These are phyloP conservation scores for Magnusiomyces magnusii DNA, from an alignment of 1,139 yeast genomes.

Conservation along the genomic window DNA sequence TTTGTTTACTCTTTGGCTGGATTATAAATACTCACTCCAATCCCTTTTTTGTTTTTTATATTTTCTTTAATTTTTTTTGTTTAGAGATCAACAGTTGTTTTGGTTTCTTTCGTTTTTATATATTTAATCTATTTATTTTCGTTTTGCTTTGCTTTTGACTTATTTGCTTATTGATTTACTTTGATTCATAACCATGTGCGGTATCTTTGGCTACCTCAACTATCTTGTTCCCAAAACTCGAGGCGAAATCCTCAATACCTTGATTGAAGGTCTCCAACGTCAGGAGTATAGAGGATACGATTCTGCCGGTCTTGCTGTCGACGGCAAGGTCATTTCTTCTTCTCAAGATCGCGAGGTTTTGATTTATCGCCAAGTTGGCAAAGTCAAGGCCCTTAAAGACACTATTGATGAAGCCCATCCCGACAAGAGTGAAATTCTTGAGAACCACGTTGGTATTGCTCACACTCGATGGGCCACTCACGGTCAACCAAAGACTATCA, in stretches of 20 bases:
- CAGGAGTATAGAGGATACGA: conserved; percentile 98
- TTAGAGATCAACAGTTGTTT: background rate
- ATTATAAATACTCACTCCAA: conserved; percentile 7
- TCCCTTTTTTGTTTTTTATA: conserved; percentile 21
- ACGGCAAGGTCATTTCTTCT: conserved; percentile 55
- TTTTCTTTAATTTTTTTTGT: conserved; percentile 11
- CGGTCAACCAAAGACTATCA: conserved; percentile 78
- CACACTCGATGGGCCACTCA: conserved; percentile 99
- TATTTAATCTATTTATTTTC: background rate
- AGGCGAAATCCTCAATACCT: conserved; percentile 84
- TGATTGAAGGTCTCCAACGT: conserved; percentile 85
- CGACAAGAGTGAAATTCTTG: conserved; percentile 54
- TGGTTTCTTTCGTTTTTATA: conserved; percentile 18
- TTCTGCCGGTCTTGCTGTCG: conserved; percentile 93
- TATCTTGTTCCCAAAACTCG: conserved; percentile 86
- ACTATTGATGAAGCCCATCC: conserved; percentile 48
- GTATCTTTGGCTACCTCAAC: conserved; percentile 97
- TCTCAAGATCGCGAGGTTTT: conserved; percentile 39
- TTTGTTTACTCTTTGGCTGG: background rate
- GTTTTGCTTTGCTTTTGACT: background rate
- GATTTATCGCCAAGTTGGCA: conserved; percentile 82
- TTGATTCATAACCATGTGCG: conserved; percentile 41
- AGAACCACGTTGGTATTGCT: conserved; percentile 92
- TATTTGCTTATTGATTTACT: background rate
- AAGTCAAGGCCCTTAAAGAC: conserved; percentile 74